Evolutionary conservation across 164 flowering plant genomes (phyloP), one percentile per base, ranked within the genome.

Genomic region (Stephania japonica): DNA sequence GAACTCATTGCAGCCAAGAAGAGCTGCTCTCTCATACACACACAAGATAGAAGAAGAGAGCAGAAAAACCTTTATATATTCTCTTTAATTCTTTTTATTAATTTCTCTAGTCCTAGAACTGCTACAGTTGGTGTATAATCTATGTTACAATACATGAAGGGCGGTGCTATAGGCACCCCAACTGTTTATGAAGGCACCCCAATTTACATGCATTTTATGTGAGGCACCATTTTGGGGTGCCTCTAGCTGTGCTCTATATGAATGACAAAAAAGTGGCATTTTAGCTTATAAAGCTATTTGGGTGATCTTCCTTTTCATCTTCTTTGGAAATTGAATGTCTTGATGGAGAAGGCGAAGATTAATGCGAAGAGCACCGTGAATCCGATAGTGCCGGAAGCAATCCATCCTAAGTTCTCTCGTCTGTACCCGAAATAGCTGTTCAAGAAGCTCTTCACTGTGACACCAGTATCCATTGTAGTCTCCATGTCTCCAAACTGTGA

Each of bases 401-500:
- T 81, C 18, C 73, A 80, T 14, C 80, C 78, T 1, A 79, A 42
- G 68, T 75, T 84, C 6, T 83, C 84, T 18, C 79, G 81, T 50
- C 70, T 74, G 72, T 76, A 85, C 11, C 88, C 90, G 49, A 74
- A 85, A 50, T 80, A 82, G 19, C 27, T 49, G 42, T 75, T 67
- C 53, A 86, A 1, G 65, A 81, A 84, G 1, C 72, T 61, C 38
- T 75, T 67, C 42, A 88, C 89, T 24, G 81, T 73, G 41, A 42
- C 70, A 41, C 70, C 62, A 0, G 68, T 27, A 44, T 49, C 80
- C 1, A 82, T 72, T 53, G 11, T 38, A 16, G 10, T 26, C 13
- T 79, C n/a, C 5, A 84, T 13, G 49, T 88, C 88, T 43, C 86
- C 87, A 76, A 80, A 86, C 68, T 86, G 91, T 7, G 91, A 84